Evolutionary conservation across 2,329 filamentous ascomycete genomes (phyloP).

Genomic region (Cladophialophora chaetospira): DNA sequence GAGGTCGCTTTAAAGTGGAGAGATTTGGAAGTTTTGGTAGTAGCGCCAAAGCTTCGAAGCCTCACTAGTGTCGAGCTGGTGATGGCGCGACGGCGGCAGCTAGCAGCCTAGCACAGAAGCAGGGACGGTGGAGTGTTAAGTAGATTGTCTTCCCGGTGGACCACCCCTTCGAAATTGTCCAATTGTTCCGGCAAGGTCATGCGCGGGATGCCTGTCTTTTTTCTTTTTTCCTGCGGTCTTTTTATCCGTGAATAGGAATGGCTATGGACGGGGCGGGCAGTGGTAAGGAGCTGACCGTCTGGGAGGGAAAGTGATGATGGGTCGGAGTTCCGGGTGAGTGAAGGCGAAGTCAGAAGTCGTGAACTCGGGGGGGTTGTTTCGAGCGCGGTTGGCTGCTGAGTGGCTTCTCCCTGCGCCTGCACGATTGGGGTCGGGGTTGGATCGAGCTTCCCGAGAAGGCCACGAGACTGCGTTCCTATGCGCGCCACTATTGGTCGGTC

Average conservation of each 20-base stretch:
- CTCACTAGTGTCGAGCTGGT: conserved; percentile 17
- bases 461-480: not conserved
- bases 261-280: conserved; percentile 1
- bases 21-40: conserved; percentile 14
- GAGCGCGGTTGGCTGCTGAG: conserved; percentile 11
- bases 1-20: conserved; percentile 21
- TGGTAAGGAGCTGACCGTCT: conserved; percentile 6
- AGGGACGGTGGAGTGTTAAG: conserved; percentile 3
- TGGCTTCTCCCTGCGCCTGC: conserved; percentile 8
- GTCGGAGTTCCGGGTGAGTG: not conserved
- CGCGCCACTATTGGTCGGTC: not conserved
- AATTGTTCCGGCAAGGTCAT: conserved; percentile 8
- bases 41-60: conserved; percentile 21
- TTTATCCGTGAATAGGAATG: conserved; percentile 11
- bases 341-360: not conserved
- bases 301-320: not conserved
- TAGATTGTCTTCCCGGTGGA: conserved; percentile 1
- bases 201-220: not conserved
- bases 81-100: conserved; percentile 25
- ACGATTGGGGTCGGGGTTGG: conserved; percentile 13
- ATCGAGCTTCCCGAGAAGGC: conserved; percentile 15
- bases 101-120: conserved; percentile 18
- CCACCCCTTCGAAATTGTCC: conserved; percentile 7
- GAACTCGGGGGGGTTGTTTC: not conserved
- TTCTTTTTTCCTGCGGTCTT: not conserved